A percentile compares a stretch with the other conserved stretches of the same genome.
Conservation (phyloP, 768 basidiomycete species). For the Trametes sanguinea region DNA sequence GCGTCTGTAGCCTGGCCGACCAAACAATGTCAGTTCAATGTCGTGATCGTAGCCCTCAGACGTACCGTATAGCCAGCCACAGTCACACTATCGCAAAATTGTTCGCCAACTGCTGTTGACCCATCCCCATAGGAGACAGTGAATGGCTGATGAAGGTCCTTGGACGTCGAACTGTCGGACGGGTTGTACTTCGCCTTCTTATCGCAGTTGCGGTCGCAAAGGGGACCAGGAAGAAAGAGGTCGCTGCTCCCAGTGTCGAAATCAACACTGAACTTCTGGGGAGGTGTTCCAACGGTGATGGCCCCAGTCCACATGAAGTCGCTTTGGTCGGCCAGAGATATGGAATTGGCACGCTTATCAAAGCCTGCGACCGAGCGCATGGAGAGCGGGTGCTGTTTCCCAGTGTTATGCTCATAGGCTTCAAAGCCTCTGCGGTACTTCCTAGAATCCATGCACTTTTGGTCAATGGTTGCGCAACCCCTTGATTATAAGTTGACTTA, state of each 20-base stretch:
- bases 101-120: slow-evolving; percentile 43
- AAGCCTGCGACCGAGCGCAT: background rate
- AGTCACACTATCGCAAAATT: slow-evolving; percentile 50
- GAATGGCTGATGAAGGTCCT: slow-evolving; percentile 37
- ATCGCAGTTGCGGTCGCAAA: slow-evolving; percentile 39
- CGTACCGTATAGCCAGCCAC: slow-evolving; percentile 44
- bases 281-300: slow-evolving; percentile 51
- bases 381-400: slow-evolving; percentile 39
- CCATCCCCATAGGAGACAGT: slow-evolving; percentile 52
- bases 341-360: slow-evolving; percentile 34
- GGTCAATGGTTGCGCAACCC: too few relatives aligned
- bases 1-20: slow-evolving; percentile 20
- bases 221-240: slow-evolving; percentile 45
- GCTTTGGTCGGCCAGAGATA: slow-evolving; percentile 38
- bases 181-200: slow-evolving; percentile 44
- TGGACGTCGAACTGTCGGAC: slow-evolving; percentile 40
- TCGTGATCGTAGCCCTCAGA: background rate
- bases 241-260: slow-evolving; percentile 48
- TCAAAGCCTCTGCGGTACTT: slow-evolving; percentile 46
- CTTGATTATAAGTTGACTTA: slow-evolving; percentile 8
- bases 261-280: slow-evolving; percentile 42
- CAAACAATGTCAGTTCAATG: background rate
- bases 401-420: slow-evolving; percentile 49
- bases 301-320: slow-evolving; percentile 48
- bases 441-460: slow-evolving; percentile 29